Base-by-base conservation (phyloP, 2,329 filamentous ascomycete genomes). In the Talaromyces pinophilus region DNA sequence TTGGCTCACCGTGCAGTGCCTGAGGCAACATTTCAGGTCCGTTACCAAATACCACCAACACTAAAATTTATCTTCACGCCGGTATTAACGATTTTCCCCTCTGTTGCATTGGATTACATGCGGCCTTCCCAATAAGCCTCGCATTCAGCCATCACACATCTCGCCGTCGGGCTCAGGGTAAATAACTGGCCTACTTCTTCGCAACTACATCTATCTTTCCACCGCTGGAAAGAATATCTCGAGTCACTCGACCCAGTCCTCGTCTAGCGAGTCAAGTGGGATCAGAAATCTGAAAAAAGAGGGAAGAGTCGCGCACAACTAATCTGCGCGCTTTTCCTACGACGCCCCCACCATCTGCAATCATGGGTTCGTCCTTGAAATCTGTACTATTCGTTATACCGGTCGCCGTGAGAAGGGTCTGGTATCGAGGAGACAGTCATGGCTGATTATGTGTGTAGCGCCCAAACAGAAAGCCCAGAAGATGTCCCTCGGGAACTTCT, bases 401-500 rank as follows among this genome's bases (percentile, higher is more conserved):
- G 59, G 33, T 52, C 10, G 54, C 33, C 19, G 33, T 38, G 33
- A 19, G 13, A 57, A 57, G 19, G 54, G 33, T 40, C 54, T 57
- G 54, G 54, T 25, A 57, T 22, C n/a, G 30, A 52, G 59, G 62
- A 17, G 22, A 62, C 69, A 63, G 67, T 72, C 69, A 69, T 70
- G 75, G 78, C 85, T 88, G 74, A 87, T 79, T 69, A 72, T 68
- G 63, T 65, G 59, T 78, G 68, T 77, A 96, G 93, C 91, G 87
- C 94, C 93, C 81, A 96, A 96, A 85, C 91, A 92, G 85, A 90
- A 96, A 83, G 86, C 88, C 81, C 90, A 96, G 88, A 99, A 96
- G 87, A 94, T 99, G 91, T 92, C 92, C 85, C 89, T 98, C 79
- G 92, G 92, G 86, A 92, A 92, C 83, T 99, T 99, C 87, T 87